Percentiles rank a stretch among this genome's conserved stretches.
Conservation (phyloP, 805 yeast species). For the Barnettozyma botsteinii region DNA sequence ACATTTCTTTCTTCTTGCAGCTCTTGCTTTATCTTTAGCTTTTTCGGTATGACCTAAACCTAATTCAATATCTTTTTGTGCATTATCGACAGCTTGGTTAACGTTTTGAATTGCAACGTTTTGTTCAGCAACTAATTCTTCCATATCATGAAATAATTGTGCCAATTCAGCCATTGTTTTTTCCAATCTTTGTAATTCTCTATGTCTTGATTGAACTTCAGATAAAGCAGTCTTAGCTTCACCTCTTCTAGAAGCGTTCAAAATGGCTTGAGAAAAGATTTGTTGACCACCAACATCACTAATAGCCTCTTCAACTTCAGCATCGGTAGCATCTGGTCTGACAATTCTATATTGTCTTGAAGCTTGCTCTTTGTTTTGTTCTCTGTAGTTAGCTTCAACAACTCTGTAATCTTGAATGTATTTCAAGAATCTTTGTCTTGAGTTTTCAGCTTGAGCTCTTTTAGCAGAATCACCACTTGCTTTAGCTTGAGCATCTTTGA, state of each 20-base stretch:
- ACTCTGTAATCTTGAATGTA: conserved; percentile 82
- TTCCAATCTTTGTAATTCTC: conserved; percentile 90
- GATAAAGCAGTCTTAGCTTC: conserved; percentile 93
- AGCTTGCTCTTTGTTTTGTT: conserved; percentile 79
- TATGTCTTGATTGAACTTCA: conserved; percentile 94
- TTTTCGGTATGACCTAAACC: conserved; percentile 92
- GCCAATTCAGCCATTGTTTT: conserved; percentile 93
- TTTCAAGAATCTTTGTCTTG: conserved; percentile 77
- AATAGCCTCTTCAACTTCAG: conserved; percentile 78
- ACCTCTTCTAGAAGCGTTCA: conserved; percentile 83
- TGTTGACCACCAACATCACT: conserved; percentile 84
- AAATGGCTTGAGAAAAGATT: conserved; percentile 87
- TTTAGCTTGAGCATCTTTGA: conserved; percentile 68
- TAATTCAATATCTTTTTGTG: conserved; percentile 86
- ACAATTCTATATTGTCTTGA: conserved; percentile 90
- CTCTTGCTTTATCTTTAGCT: conserved; percentile 83
- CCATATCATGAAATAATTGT: conserved; percentile 93
- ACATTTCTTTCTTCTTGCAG: conserved; percentile 86
- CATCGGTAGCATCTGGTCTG: conserved; percentile 78
- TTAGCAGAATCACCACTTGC: conserved; percentile 73
- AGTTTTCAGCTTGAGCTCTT: conserved; percentile 84
- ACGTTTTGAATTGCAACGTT: conserved; percentile 80
- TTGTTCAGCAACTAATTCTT: conserved; percentile 91
- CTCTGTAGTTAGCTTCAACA: conserved; percentile 81
- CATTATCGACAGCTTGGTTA: conserved; percentile 72